A percentile compares a stretch with the other conserved stretches of the same genome.
These are phyloP conservation scores for Microdochium nivale DNA, from an alignment of 2,329 filamentous ascomycete species.

Conservation along the genomic window DNA sequence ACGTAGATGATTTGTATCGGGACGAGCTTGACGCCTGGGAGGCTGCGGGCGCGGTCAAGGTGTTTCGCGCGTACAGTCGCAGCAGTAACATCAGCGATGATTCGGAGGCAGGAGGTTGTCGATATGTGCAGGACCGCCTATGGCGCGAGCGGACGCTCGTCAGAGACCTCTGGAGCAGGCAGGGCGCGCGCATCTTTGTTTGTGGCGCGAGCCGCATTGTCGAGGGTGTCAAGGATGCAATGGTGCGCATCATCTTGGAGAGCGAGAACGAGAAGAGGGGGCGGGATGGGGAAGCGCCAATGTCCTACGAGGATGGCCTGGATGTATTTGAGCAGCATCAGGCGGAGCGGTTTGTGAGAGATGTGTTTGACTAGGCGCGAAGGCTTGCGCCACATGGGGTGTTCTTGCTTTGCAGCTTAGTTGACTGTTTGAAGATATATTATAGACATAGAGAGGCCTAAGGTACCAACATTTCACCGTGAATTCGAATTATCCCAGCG, in stretches of 20 bases:
- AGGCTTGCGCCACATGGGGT: too few species aligned
- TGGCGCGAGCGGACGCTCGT: slow-evolving; percentile 25
- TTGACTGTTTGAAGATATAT: too few species aligned
- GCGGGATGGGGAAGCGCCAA: not conserved
- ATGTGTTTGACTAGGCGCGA: not conserved
- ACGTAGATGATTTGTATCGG: slow-evolving; percentile 50
- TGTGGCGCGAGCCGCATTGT: slow-evolving; percentile 51
- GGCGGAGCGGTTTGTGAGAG: not conserved
- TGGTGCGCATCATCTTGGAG: slow-evolving; percentile 25
- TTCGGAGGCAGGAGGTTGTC: slow-evolving; percentile 37
- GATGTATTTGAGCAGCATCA: not conserved
- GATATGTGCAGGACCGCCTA: slow-evolving; percentile 38
- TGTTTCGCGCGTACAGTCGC: slow-evolving; percentile 52
- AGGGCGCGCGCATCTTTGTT: slow-evolving; percentile 49
- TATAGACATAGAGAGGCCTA: too few species aligned
- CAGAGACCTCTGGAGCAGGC: slow-evolving; percentile 24
- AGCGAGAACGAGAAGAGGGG: slow-evolving; percentile 14
- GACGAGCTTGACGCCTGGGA: slow-evolving; percentile 53
- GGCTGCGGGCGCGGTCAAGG: slow-evolving; percentile 46
- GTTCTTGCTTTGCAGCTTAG: not conserved
- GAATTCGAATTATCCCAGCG: too few species aligned
- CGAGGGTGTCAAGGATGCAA: slow-evolving; percentile 31
- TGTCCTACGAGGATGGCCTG: not conserved
- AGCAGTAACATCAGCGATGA: too few species aligned
- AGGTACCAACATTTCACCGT: too few species aligned